Percentiles rank a stretch among this genome's conserved stretches.
These are phyloP conservation scores for Chaetomium strumarium DNA, from an alignment of 2,329 filamentous ascomycete species.

Conservation along the genomic window DNA sequence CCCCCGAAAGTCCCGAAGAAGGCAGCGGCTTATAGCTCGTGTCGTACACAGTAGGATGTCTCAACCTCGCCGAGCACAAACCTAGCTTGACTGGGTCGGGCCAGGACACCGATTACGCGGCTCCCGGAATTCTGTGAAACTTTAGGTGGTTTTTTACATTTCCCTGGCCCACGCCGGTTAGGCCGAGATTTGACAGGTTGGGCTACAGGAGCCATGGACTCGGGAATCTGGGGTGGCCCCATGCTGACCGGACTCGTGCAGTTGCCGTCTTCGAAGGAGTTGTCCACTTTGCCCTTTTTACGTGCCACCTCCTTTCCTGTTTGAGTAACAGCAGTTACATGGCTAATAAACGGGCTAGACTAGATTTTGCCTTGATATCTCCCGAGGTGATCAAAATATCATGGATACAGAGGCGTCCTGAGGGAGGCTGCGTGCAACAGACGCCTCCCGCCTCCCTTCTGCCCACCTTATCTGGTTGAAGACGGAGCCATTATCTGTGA, in stretches of 20 bases:
- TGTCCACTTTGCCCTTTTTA: background rate
- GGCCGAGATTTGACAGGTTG: background rate
- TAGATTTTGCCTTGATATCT: background rate
- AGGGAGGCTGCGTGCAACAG: constrained; percentile 1
- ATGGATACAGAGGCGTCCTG: background rate
- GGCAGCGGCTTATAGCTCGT: constrained; percentile 2
- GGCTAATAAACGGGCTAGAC: background rate
- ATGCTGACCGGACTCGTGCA: background rate
- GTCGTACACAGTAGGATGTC: background rate
- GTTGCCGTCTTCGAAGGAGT: background rate
- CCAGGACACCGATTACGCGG: background rate
- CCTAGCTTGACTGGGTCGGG: background rate
- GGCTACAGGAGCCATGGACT: background rate
- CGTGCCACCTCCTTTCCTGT: background rate
- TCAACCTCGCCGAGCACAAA: background rate
- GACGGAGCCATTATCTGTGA: background rate
- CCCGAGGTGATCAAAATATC: too few species aligned
- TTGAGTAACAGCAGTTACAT: background rate
- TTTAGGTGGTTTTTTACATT: background rate
- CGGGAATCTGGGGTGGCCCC: background rate
- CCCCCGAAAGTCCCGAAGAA: background rate
- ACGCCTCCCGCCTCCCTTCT: background rate
- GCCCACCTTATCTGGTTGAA: background rate
- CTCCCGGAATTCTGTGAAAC: background rate
- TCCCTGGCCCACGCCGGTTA: background rate